These are phyloP conservation scores for Baudoinia panamericana DNA, from an alignment of 495 filamentous ascomycete species.

Conservation along the genomic window DNA sequence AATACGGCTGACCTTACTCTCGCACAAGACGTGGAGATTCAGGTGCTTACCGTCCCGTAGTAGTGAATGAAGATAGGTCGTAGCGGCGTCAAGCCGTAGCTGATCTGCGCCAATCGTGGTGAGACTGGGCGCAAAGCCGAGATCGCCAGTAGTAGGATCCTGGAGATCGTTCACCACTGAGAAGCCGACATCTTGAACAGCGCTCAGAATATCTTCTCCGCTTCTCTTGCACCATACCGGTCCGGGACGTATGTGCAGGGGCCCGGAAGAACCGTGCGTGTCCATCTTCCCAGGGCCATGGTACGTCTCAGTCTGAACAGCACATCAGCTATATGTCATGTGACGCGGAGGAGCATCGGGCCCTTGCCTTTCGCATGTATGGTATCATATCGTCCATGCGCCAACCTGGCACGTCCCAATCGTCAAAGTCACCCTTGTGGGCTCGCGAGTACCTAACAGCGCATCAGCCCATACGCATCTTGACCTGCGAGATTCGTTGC, in stretches of 20 bases:
- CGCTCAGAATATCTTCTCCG: slow-evolving; percentile 31
- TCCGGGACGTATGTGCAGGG: slow-evolving; percentile 36
- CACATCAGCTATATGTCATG: not conserved
- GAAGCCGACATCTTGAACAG: slow-evolving; percentile 32
- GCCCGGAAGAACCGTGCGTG: slow-evolving; percentile 38
- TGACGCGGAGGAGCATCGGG: too few relatives aligned
- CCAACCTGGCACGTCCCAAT: slow-evolving; percentile 42
- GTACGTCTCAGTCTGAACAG: slow-evolving; percentile 32
- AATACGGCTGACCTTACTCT: slow-evolving; percentile 19
- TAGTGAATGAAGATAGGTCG: slow-evolving; percentile 28
- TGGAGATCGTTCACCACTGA: slow-evolving; percentile 30
- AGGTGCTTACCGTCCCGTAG: slow-evolving; percentile 21
- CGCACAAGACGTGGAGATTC: slow-evolving; percentile 24
- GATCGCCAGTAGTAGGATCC: not conserved
- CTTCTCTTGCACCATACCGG: slow-evolving; percentile 15
- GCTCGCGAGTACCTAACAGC: slow-evolving; percentile 33
- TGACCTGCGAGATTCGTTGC: too few relatives aligned
- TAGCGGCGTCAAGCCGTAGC: slow-evolving; percentile 26
- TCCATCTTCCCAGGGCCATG: slow-evolving; percentile 29
- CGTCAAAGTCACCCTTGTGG: slow-evolving; percentile 36
- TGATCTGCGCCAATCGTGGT: slow-evolving; percentile 19
- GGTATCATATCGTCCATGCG: slow-evolving; percentile 37
- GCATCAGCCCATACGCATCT: slow-evolving; percentile 12
- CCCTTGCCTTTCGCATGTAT: slow-evolving; percentile 37
- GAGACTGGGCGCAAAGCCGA: slow-evolving; percentile 6